Evolutionary conservation across 2,329 filamentous ascomycete genomes (phyloP), one percentile per base, ranked within the genome.

Genomic region (Dendryphion nanum): DNA sequence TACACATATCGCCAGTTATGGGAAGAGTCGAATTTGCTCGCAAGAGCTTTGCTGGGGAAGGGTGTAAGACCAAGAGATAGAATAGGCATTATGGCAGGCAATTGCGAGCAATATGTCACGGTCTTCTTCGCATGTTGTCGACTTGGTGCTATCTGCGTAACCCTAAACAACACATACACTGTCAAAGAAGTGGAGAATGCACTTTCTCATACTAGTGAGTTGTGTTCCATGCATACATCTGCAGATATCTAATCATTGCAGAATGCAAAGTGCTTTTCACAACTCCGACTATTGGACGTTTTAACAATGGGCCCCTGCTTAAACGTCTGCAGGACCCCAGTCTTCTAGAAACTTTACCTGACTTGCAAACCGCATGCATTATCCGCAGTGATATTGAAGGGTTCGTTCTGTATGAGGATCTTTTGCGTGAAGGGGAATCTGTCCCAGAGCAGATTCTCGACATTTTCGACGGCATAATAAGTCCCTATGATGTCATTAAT

Each of bases 151-250:
- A 64, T 71, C 23, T 71, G 89, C 36, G 85, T 89, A 18, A 87
- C 89, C 30, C 70, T 90, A 48, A 90, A 90, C 68, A 90, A 89
- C 66, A 90, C 85, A 0, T 90, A 90, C 59, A 90, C 86, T 1
- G 75, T 82, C 2, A 78, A 76, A 1, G 86, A 90, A 65, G 81
- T 84, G 33, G 75, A 81, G 59, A 84, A 85, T 62, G 86, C 83
- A 7, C 64, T 90, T 18, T 75, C 77, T 38, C 86, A 89, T 55
- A 81, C 83, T 13, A 80, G 82, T 84, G 66, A 49, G 71, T 61
- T 13, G 3, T 37, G 1, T 24, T 7, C 10, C 23, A 26, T 26
- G 10, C 3, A 26, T 26, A 26, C n/a, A n/a, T 2, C n/a, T 14
- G 19, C 34, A 14, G 18, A 35, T 53, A 32, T 51, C 6, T 2